Evolutionary conservation across 129 eudicot genomes (phyloP).

Genomic region (Gnaphalium uliginosum): DNA sequence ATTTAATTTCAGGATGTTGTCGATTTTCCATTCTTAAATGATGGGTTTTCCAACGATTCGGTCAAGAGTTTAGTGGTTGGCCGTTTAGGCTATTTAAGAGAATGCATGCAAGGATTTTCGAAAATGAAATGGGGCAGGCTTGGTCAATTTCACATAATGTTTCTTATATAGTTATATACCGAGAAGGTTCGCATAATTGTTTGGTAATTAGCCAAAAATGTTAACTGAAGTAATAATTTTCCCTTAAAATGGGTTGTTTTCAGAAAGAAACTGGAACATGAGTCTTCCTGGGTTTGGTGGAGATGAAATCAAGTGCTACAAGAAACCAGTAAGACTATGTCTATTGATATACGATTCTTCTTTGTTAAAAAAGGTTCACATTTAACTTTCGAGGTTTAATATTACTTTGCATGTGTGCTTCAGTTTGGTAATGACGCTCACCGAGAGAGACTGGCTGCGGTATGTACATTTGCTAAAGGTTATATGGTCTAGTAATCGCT

Average conservation of each 20-base stretch:
- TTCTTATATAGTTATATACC: background rate
- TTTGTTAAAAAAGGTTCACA: background rate
- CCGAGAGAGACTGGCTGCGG: constrained; percentile 68
- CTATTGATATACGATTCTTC: background rate
- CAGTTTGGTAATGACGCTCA: constrained; percentile 79
- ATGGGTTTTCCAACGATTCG: background rate
- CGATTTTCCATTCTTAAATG: too few species aligned
- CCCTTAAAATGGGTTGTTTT: constrained; percentile 10
- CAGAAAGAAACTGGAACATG: constrained; percentile 96
- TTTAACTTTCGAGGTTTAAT: background rate
- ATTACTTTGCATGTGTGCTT: constrained; percentile 20
- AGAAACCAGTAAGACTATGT: constrained; percentile 66
- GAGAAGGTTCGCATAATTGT: background rate
- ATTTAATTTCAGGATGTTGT: background rate
- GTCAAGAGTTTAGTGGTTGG: background rate
- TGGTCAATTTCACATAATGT: background rate
- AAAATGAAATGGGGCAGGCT: background rate
- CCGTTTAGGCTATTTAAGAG: background rate
- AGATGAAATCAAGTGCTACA: constrained; percentile 79
- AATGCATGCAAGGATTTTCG: background rate
- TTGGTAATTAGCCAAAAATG: background rate
- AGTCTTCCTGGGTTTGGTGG: constrained; percentile 93
- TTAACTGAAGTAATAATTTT: too few species aligned
- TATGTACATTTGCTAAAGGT: constrained; percentile 25
- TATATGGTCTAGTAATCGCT: constrained; percentile 28